Percentiles rank a stretch among this genome's conserved stretches.
These are phyloP conservation scores for Lepidium didymum DNA, from an alignment of 345 rosid genomes.

Conservation along the genomic window DNA sequence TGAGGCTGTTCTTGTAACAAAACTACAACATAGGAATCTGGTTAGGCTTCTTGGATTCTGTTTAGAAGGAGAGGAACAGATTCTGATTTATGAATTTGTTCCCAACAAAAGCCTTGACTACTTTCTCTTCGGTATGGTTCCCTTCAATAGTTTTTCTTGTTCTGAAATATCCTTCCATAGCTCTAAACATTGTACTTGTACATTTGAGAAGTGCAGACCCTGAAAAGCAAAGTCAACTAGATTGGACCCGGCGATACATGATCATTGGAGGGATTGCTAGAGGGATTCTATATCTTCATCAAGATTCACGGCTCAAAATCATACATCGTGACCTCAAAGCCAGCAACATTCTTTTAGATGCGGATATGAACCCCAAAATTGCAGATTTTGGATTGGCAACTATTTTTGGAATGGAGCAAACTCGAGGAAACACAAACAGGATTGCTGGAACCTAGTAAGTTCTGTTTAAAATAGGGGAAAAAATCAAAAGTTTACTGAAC, in stretches of 20 bases:
- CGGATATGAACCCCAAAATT: too few species aligned
- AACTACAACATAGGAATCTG: constrained; percentile 50
- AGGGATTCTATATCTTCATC: too few species aligned
- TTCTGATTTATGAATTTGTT: constrained; percentile 4
- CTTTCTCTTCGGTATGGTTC: constrained; percentile 16
- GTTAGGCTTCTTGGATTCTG: constrained; percentile 50
- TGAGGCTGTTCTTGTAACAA: constrained; percentile 41
- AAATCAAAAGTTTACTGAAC: neutral
- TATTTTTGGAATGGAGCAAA: constrained; percentile 15
- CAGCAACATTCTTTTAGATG: too few species aligned
- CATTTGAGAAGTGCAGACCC: constrained; percentile 25
- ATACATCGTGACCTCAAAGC: too few species aligned
- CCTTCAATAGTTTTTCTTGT: neutral
- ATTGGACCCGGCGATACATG: constrained; percentile 18
- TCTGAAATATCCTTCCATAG: neutral
- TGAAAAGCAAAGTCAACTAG: constrained; percentile 8
- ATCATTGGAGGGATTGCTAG: constrained; percentile 17
- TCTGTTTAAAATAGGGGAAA: neutral
- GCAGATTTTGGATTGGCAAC: neutral
- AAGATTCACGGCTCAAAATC: too few species aligned
- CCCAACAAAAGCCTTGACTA: constrained; percentile 42
- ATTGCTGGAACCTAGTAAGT: constrained; percentile 29
- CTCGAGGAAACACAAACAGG: constrained; percentile 21
- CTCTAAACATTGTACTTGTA: neutral
- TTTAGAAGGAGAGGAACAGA: constrained; percentile 31